Conservation (phyloP, 2,329 filamentous ascomycete genomes). For the Exophiala phaeomuriformis region DNA sequence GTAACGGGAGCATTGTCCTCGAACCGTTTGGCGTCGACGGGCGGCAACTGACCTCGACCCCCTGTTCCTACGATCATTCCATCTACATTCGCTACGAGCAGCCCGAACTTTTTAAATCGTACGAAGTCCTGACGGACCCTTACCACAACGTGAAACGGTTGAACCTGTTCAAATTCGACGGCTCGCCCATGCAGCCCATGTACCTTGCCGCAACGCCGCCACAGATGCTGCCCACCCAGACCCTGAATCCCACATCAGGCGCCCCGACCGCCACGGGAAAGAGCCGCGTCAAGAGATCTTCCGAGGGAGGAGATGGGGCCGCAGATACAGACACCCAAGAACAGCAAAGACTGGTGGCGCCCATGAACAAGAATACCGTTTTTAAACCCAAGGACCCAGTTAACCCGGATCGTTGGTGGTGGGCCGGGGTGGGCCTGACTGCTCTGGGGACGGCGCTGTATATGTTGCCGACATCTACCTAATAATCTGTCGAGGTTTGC, state of each 20-base stretch:
- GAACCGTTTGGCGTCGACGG: conserved; percentile 59
- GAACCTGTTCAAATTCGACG: conserved; percentile 58
- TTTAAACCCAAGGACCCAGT: conserved; percentile 31
- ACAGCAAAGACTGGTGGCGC: background rate
- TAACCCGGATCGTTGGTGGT: conserved; percentile 41
- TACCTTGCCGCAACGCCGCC: conserved; percentile 58
- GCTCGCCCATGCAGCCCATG: conserved; percentile 59
- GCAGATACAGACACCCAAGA: background rate
- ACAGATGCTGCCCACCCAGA: conserved; percentile 62
- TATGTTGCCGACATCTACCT: conserved; percentile 23
- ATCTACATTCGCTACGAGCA: conserved; percentile 62
- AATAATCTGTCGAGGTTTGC: background rate
- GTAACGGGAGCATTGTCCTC: conserved; percentile 53
- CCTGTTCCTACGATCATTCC: conserved; percentile 50
- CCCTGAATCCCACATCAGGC: conserved; percentile 49
- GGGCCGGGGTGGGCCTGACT: conserved; percentile 43
- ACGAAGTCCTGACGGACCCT: conserved; percentile 45
- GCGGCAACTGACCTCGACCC: conserved; percentile 58
- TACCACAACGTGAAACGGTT: conserved; percentile 58
- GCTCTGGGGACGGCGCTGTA: conserved; percentile 37
- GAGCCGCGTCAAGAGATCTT: conserved; percentile 32
- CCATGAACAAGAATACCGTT: conserved; percentile 28
- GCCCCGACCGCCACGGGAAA: conserved; percentile 33
- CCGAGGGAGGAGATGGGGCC: conserved; percentile 14
- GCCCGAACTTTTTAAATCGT: conserved; percentile 53